These are phyloP conservation scores for Puccinia coronata DNA, from an alignment of 1,284 basidiomycete species.

Conservation along the genomic window DNA sequence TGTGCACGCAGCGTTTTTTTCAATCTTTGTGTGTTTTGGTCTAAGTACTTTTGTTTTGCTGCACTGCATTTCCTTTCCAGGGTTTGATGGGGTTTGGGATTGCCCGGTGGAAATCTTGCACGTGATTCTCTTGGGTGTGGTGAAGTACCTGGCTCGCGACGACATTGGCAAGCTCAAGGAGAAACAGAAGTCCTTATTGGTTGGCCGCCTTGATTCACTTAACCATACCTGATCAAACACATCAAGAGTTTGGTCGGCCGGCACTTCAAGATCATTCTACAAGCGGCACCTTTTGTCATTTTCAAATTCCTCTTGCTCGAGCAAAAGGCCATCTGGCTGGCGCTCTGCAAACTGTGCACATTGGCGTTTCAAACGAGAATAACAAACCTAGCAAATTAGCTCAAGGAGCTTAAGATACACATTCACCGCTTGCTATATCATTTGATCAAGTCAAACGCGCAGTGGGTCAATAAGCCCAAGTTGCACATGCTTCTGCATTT, in stretches of 20 bases:
- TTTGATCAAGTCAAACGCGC: constrained; percentile 55
- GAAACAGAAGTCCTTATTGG: neutral
- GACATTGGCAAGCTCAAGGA: neutral
- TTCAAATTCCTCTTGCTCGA: constrained; percentile 54
- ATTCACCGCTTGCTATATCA: constrained; percentile 58
- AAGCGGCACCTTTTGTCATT: constrained; percentile 60
- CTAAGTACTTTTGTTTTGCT: too few species aligned
- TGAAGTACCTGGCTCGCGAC: constrained; percentile 60
- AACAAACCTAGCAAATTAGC: constrained; percentile 56
- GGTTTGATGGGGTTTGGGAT: neutral
- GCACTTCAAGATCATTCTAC: constrained; percentile 60
- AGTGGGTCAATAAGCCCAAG: constrained; percentile 62
- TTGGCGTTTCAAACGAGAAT: constrained; percentile 60
- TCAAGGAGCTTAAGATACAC: constrained; percentile 55
- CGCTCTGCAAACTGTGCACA: constrained; percentile 58
- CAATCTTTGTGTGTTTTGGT: too few species aligned
- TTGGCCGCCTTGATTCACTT: neutral
- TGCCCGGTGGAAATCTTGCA: constrained; percentile 60
- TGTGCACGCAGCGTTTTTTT: too few species aligned
- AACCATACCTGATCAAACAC: constrained; percentile 57
- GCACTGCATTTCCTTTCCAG: too few species aligned
- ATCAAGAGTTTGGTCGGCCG: constrained; percentile 58
- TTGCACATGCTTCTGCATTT: constrained; percentile 56
- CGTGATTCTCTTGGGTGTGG: constrained; percentile 59
- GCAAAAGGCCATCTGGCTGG: constrained; percentile 56